phyloP scores from a whole-genome alignment of 139 green algal species.

The Diplosphaera chodatii region DNA sequence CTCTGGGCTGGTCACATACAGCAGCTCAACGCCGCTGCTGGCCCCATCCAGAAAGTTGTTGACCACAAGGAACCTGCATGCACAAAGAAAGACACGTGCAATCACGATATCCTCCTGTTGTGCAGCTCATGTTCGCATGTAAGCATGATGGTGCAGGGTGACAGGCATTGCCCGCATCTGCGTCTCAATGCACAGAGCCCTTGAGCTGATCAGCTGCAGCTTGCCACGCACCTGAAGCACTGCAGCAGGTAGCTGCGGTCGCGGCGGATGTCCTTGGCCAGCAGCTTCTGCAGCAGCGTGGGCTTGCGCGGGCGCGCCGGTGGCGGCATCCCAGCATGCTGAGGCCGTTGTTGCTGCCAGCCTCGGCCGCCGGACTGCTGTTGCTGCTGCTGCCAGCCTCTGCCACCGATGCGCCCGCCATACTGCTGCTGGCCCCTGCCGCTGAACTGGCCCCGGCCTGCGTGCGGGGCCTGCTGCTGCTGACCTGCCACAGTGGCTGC shows the following conservation, averaged over 20 bases:
- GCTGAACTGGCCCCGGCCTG: too few relatives aligned
- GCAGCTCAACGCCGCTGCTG: not conserved
- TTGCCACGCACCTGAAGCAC: slow-evolving; percentile 23
- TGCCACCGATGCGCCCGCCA: not conserved
- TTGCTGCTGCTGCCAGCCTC: slow-evolving; percentile 8
- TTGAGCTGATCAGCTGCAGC: not conserved
- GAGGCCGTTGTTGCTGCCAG: slow-evolving; percentile 1
- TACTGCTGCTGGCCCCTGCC: not conserved
- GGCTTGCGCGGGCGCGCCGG: slow-evolving; percentile 10
- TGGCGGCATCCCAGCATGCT: not conserved
- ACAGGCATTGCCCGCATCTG: too few relatives aligned
- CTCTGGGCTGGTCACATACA: not conserved
- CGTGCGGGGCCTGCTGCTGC: not conserved
- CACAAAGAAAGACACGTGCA: not conserved
- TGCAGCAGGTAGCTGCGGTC: slow-evolving; percentile 51
- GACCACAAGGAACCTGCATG: slow-evolving; percentile 40
- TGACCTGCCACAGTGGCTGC: not conserved
- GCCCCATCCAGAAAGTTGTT: slow-evolving; percentile 44
- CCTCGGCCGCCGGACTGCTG: not conserved
- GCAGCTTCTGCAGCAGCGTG: slow-evolving; percentile 51
- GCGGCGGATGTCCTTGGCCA: slow-evolving; percentile 42
- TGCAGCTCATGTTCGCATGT: not conserved
- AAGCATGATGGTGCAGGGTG: too few relatives aligned
- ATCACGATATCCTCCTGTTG: not conserved
- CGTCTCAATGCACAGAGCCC: too few relatives aligned